phyloP scores from a whole-genome alignment of 306 rosid species.

The Vigna hirtella region DNA sequence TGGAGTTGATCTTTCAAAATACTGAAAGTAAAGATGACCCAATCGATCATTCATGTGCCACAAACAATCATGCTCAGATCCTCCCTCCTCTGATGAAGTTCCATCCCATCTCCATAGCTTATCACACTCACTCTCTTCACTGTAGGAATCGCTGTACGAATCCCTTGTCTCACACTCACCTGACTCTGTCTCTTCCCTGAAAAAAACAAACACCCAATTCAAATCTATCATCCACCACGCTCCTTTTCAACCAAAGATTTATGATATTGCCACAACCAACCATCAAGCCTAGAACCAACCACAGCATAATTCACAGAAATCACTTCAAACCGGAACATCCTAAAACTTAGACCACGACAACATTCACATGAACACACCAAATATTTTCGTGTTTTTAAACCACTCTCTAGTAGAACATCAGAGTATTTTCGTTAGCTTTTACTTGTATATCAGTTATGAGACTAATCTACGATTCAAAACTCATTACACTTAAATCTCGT shows the following conservation, averaged over 20 bases:
- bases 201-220: constrained; percentile 16
- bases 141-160: constrained; percentile 74
- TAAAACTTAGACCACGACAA: constrained; percentile 11
- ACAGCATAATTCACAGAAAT: constrained; percentile 25
- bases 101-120: constrained; percentile 92
- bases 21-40: constrained; percentile 69
- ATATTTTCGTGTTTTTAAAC: background rate
- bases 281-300: background rate
- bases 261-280: background rate
- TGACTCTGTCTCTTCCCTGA: constrained; percentile 79
- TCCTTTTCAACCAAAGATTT: background rate
- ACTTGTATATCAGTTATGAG: too few species aligned
- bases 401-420: too few species aligned
- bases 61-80: constrained; percentile 63
- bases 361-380: background rate
- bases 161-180: constrained; percentile 87
- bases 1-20: constrained; percentile 85
- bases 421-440: too few species aligned
- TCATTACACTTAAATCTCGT: background rate
- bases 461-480: background rate
- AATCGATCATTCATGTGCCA: constrained; percentile 64
- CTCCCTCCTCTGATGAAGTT: constrained; percentile 81
- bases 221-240: constrained; percentile 8
- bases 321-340: constrained; percentile 5
- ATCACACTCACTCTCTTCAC: constrained; percentile 87